Conservation (phyloP, 2,329 filamentous ascomycete genomes). For the Penicillium corylophilum region DNA sequence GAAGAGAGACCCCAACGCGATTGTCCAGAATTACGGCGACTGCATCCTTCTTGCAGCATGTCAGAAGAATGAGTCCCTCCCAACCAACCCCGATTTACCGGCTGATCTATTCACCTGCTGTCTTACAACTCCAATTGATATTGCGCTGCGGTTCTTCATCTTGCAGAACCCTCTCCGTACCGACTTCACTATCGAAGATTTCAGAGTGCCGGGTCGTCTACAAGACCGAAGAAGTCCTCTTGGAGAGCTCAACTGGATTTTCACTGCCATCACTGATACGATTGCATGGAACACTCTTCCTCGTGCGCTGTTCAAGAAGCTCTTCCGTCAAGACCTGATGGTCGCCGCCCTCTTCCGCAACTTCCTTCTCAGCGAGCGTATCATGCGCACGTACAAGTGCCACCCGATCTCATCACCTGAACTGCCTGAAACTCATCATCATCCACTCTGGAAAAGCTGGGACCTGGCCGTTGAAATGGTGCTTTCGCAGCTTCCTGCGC, state of each 20-base stretch:
- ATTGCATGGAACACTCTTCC: slow-evolving; percentile 97
- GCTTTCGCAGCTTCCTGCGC: slow-evolving; percentile 78
- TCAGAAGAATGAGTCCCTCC: slow-evolving; percentile 83
- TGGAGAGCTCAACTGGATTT: slow-evolving; percentile 98
- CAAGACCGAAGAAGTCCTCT: slow-evolving; percentile 91
- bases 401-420: slow-evolving; percentile 88
- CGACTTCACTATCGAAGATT: slow-evolving; percentile 73
- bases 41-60: slow-evolving; percentile 93
- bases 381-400: slow-evolving; percentile 96
- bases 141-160: slow-evolving; percentile 94
- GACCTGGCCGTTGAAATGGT: slow-evolving; percentile 96
- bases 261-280: slow-evolving; percentile 97
- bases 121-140: slow-evolving; percentile 94
- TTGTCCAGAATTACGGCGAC: slow-evolving; percentile 68
- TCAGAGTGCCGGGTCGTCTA: slow-evolving; percentile 84
- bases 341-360: slow-evolving; percentile 97
- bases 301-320: slow-evolving; percentile 87
- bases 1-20: slow-evolving; percentile 69
- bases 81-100: slow-evolving; percentile 88
- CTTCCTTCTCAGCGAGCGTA: slow-evolving; percentile 87
- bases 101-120: slow-evolving; percentile 96
- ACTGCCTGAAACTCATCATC: slow-evolving; percentile 91
- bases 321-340: slow-evolving; percentile 97
- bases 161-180: slow-evolving; percentile 77
- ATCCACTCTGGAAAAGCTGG: slow-evolving; percentile 96